These are phyloP conservation scores for Rhodomyrtus tomentosa DNA, from an alignment of 345 rosid species.

Conservation along the genomic window DNA sequence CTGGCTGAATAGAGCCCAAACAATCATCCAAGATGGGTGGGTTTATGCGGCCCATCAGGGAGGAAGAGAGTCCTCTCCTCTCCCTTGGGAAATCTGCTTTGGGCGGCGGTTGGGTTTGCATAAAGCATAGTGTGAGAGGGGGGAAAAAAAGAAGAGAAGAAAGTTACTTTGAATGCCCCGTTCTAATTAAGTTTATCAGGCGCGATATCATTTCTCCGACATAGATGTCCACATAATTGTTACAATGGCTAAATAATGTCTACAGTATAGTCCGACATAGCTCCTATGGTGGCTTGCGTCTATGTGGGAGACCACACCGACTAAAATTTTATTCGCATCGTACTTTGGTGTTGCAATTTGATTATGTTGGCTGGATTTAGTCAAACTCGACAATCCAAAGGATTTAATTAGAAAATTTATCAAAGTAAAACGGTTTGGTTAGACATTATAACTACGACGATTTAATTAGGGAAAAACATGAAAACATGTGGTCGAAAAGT, in stretches of 20 bases:
- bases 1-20: not conserved
- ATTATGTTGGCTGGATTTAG: not conserved
- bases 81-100: no score
- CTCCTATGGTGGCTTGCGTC: fast-evolving
- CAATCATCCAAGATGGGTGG: not conserved
- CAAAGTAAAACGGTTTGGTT: not conserved
- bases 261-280: not conserved
- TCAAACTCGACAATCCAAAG: not conserved
- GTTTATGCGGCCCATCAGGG: not conserved
- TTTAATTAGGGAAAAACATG: not conserved
- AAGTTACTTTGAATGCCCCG: no score
- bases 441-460: not conserved
- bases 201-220: not conserved
- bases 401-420: not conserved
- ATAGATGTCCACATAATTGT: not conserved
- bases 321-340: not conserved
- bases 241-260: not conserved
- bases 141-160: no score
- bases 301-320: not conserved
- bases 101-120: no score
- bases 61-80: no score
- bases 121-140: no score
- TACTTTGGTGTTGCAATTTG: no score
- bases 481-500: not conserved
- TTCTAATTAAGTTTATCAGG: no score